Base-by-base conservation (phyloP, 306 rosid genomes). In the Acmispon strigosus region DNA sequence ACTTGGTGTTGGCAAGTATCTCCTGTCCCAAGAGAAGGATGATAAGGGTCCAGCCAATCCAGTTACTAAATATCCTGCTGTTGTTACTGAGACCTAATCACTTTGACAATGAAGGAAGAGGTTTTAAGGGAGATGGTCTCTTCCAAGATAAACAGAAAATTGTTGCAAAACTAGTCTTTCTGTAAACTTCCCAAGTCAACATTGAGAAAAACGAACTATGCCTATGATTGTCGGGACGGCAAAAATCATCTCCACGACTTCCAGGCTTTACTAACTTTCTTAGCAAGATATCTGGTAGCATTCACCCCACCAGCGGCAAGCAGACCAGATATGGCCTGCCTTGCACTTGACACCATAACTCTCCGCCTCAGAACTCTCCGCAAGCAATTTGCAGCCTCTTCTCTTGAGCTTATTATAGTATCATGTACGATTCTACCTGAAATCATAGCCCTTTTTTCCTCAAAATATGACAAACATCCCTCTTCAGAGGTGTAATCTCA, bases 311-410 rank as follows among this genome's bases (percentile, higher is more conserved):
- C 97, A 29, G 59, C 91, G 10, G 96, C 86, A 47, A 94, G 75
- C 27, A 94, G 73, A 57, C 98, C 92, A 43, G 97, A 87, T 60
- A 89, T 47, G 4, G 95, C 96, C 78, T 94, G 97, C 80, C 97
- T 87, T 77, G 90, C 86, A 76, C 97, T 94, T 75, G 97, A 94
- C 75, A 86, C 76, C 96, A 85, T 87, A 17, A 94, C 98, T 76
- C 36, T 89, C 62, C 80, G 87, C 81, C 81, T 78, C 83, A 90
- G 45, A 76, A 84, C 74, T 67, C 80, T 79, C 82, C 80, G 88
- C 88, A 90, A 80, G 87, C 86, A 86, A 76, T 84, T 84, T 9
- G 87, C 88, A 62, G 88, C 96, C 75, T 76, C 95, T 71, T 87
- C 87, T 84, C 89, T 90, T 22, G 89, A 77, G 9, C 78, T 77